Percentiles rank a stretch among this genome's conserved stretches.
phyloP scores from a whole-genome alignment of 78 protist genomes.

The Chrysochromulina parva region DNA sequence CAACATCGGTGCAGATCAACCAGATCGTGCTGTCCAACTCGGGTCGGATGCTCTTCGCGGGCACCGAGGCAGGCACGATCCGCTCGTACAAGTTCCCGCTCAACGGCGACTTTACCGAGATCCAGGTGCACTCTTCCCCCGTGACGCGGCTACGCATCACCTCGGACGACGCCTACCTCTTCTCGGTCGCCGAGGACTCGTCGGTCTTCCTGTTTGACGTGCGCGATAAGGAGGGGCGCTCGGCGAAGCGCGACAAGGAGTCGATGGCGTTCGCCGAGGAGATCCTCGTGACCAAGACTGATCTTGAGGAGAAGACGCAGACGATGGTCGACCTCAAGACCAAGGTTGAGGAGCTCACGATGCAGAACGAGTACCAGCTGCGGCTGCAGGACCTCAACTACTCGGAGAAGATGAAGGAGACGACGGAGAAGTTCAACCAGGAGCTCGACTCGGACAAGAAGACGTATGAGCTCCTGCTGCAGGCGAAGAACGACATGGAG shows the following conservation, averaged over 20 bases:
- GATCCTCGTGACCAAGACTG: conserved; percentile 57
- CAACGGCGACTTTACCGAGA: conserved; percentile 3
- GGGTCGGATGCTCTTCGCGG: conserved; percentile 52
- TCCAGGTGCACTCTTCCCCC: conserved; percentile 18
- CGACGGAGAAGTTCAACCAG: conserved; percentile 42
- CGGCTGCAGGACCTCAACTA: conserved; percentile 42
- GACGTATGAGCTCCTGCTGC: neutral
- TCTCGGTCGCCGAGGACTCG: conserved; percentile 61
- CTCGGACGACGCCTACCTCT: conserved; percentile 50
- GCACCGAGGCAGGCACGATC: conserved; percentile 49
- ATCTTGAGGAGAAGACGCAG: conserved; percentile 61
- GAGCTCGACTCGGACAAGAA: conserved; percentile 40
- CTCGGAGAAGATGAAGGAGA: conserved; percentile 64
- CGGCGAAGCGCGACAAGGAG: conserved; percentile 52
- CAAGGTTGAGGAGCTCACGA: conserved; percentile 55
- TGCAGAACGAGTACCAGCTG: conserved; percentile 34
- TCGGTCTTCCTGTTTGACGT: conserved; percentile 46
- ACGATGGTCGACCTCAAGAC: conserved; percentile 13
- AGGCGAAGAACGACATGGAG: conserved; percentile 49
- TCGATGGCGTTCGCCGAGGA: conserved; percentile 53
- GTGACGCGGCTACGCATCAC: conserved; percentile 51
- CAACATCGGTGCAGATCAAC: neutral
- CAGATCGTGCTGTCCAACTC: conserved; percentile 51
- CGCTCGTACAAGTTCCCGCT: conserved; percentile 53
- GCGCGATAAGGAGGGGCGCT: conserved; percentile 47